Evolutionary conservation across 352 stramenopile genomes (phyloP).

Genomic region (Phytophthora colocasiae): DNA sequence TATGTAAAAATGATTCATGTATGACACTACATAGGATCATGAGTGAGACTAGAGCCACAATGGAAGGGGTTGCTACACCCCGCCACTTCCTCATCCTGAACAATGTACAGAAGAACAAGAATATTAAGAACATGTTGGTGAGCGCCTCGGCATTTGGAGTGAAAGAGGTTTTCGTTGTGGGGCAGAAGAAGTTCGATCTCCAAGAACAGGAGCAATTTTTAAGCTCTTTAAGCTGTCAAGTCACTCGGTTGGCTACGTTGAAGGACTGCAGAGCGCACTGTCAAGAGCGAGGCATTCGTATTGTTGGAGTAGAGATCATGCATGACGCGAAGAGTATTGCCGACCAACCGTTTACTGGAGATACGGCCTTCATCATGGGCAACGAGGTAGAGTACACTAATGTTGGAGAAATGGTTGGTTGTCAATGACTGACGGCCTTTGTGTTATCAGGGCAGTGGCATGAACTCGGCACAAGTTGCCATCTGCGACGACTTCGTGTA

Average conservation of each 20-base stretch:
- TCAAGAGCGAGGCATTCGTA: conserved; percentile 62
- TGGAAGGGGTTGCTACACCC: neutral
- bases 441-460: conserved; percentile 78
- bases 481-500: conserved; percentile 95
- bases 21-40: neutral
- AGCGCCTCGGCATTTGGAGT: conserved; percentile 88
- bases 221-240: conserved; percentile 47
- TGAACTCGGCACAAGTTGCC: conserved; percentile 91
- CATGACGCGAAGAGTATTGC: conserved; percentile 74
- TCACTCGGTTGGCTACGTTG: conserved; percentile 82
- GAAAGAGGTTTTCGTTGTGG: conserved; percentile 87
- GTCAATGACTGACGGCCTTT: conserved; percentile 8
- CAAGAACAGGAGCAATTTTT: conserved; percentile 63
- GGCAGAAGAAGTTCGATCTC: conserved; percentile 84
- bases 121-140: conserved; percentile 89
- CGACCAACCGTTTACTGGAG: conserved; percentile 74
- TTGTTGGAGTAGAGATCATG: conserved; percentile 96
- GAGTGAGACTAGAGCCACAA: neutral
- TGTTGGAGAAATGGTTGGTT: conserved; percentile 8
- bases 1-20: neutral
- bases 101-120: conserved; percentile 94
- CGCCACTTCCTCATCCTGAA: conserved; percentile 90
- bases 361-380: conserved; percentile 95
- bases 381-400: conserved; percentile 83
- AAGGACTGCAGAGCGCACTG: conserved; percentile 82